These are phyloP conservation scores for Colletotrichum camelliae DNA, from an alignment of 2,329 filamentous ascomycete genomes.

Conservation along the genomic window DNA sequence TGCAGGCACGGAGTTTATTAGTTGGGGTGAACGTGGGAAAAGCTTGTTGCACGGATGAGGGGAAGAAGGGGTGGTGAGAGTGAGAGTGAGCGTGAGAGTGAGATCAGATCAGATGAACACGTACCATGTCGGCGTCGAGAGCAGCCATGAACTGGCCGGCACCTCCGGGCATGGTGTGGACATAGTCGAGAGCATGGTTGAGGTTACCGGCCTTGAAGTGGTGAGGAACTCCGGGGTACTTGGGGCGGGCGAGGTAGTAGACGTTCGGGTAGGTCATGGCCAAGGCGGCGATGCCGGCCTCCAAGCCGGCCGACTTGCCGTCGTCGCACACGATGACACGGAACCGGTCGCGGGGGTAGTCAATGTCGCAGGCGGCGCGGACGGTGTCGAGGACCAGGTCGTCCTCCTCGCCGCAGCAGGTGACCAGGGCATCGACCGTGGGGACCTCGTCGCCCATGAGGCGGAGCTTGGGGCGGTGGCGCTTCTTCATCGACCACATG, in stretches of 20 bases:
- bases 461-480: slow-evolving; percentile 57
- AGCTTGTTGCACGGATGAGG: slow-evolving; percentile 1
- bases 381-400: slow-evolving; percentile 63
- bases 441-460: slow-evolving; percentile 53
- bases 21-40: background rate
- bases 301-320: slow-evolving; percentile 50
- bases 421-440: slow-evolving; percentile 62
- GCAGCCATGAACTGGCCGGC: slow-evolving; percentile 65
- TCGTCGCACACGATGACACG: slow-evolving; percentile 63
- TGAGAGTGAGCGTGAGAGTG: background rate
- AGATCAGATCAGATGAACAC: background rate
- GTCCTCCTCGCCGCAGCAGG: slow-evolving; percentile 62
- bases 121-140: slow-evolving; percentile 69
- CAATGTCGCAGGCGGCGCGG: slow-evolving; percentile 56
- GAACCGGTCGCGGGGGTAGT: slow-evolving; percentile 59
- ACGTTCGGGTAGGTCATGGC: slow-evolving; percentile 51
- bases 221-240: slow-evolving; percentile 52
- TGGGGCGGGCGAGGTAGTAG: slow-evolving; percentile 57
- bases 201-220: slow-evolving; percentile 71
- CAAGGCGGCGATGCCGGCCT: slow-evolving; percentile 41
- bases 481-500: slow-evolving; percentile 60
- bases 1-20: slow-evolving; percentile 22
- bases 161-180: slow-evolving; percentile 56
- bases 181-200: slow-evolving; percentile 62
- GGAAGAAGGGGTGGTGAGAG: background rate